Percentiles rank a stretch among this genome's conserved stretches.
Evolutionary conservation across 768 basidiomycete genomes (phyloP).

Genomic region (Scleroderma citrinum): DNA sequence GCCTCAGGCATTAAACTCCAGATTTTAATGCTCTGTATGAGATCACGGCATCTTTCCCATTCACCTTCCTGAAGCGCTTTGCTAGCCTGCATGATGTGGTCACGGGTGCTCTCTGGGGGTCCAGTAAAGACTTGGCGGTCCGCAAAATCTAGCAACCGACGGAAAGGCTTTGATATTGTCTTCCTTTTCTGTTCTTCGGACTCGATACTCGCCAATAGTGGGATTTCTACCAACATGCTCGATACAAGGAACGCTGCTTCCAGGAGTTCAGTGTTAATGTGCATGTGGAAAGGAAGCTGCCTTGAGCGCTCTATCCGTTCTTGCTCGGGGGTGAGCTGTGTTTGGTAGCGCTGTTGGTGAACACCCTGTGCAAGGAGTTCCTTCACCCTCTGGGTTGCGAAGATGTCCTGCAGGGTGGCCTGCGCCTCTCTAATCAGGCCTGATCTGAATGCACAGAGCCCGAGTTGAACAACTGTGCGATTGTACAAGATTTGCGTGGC

Average conservation of each 20-base stretch:
- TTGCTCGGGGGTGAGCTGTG: conserved; percentile 82
- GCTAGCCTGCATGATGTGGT: conserved; percentile 99
- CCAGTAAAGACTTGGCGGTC: conserved; percentile 98
- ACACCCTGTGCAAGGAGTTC: conserved; percentile 96
- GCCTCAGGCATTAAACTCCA: conserved; percentile 96
- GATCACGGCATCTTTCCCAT: conserved; percentile 92
- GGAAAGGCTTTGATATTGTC: conserved; percentile 94
- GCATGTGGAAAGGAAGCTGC: conserved; percentile 98
- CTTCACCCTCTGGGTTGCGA: conserved; percentile 93
- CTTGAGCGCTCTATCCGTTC: conserved; percentile 95
- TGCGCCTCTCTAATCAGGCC: conserved; percentile 95
- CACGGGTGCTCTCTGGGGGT: conserved; percentile 95
- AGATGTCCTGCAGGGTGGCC: conserved; percentile 89
- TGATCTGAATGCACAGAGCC: conserved; percentile 92
- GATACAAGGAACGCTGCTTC: conserved; percentile 98
- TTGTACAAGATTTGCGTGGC: conserved; percentile 98
- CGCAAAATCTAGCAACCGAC: conserved; percentile 90
- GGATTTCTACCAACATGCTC: conserved; percentile 98
- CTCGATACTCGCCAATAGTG: conserved; percentile 88
- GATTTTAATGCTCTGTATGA: conserved; percentile 94
- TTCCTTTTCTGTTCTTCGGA: conserved; percentile 92
- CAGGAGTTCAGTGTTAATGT: conserved; percentile 96
- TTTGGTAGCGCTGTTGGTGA: conserved; percentile 85
- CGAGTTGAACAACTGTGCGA: conserved; percentile 94
- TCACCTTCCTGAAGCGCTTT: conserved; percentile 95